Base-by-base conservation (phyloP, 176 grass and related monocot genomes). In the Neostapfia colusana region DNA sequence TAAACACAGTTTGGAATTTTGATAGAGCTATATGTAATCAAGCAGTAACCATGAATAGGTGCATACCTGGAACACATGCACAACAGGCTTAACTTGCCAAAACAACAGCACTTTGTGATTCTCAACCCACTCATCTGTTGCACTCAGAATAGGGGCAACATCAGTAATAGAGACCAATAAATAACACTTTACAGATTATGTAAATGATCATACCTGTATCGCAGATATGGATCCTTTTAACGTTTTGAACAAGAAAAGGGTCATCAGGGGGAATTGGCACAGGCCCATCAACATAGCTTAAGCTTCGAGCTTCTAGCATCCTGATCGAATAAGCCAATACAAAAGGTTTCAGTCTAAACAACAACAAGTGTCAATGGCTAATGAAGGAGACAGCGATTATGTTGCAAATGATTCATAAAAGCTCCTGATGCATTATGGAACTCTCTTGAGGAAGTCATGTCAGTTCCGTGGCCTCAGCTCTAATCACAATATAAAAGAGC, bases 11-110 rank as follows among this genome's bases (percentile, higher is more conserved):
- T 70, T 31, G 31, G 31, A 31, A 31, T 31, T 69, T 65, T 0
- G 27, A 80, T 75, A 63, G 45, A 64, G 38, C 5, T 69, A 27
- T 39, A 74, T 67, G 45, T 69, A n/a, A 75, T 77, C 41, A 76
- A 28, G 44, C 15, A 36, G 43, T 31, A 62, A 60, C 14, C 8
- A 17, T 69, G 56, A 27, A 66, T 53, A 74, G 45, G 60, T 49
- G 18, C 11, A 74, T 87, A 99, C 95, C 95, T 95, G 95, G 79
- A 88, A 99, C 54, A 95, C 89, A 71, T 95, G 87, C 17, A 99
- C 92, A 31, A 83, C 78, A 78, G 91, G 91, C 70, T 85, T 99
- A 49, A 95, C 91, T 99, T 99, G 95, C 95, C 95, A 99, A 79
- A 99, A 99, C 41, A 99, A 84, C 62, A 99, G 79, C 75, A 99